These are phyloP conservation scores for Chrysanthemum makinoi DNA, from an alignment of 129 eudicot genomes.

Conservation along the genomic window DNA sequence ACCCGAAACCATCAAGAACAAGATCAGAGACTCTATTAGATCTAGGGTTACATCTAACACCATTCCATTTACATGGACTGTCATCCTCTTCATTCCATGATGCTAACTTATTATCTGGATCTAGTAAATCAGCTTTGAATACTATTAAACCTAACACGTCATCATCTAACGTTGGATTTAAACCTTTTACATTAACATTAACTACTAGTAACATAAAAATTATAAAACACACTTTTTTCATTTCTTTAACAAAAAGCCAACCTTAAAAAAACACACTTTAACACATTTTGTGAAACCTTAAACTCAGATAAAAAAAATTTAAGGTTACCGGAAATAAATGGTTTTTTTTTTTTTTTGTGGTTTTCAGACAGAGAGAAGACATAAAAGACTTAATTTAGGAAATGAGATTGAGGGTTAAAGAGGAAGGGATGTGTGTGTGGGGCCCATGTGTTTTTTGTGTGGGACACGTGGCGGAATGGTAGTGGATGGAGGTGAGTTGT, in stretches of 20 bases:
- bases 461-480: conserved; percentile 22
- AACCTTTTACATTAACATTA: conserved; percentile 28
- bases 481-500: conserved; percentile 36
- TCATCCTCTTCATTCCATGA: conserved; percentile 96
- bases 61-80: conserved; percentile 78
- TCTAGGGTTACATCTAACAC: conserved; percentile 79
- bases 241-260: conserved; percentile 19
- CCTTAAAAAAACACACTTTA: conserved; percentile 11
- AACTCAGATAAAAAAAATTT: too few relatives aligned
- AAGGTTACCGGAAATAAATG: conserved; percentile 18
- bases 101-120: conserved; percentile 59
- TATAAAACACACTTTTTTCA: conserved; percentile 37
- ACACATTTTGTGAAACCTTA: conserved; percentile 19
- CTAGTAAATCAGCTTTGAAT: conserved; percentile 77
- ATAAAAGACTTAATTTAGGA: conserved; percentile 35
- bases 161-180: conserved; percentile 63
- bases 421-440: conserved; percentile 1
- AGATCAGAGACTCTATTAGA: conserved; percentile 82
- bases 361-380: conserved; percentile 28
- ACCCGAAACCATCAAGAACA: conserved; percentile 71
- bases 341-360: background rate
- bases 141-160: conserved; percentile 85
- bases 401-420: conserved; percentile 18
- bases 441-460: conserved; percentile 4
- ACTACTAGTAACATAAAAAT: conserved; percentile 1